Evolutionary conservation across 768 basidiomycete genomes (phyloP).

Genomic region (Tulasnella sp.): DNA sequence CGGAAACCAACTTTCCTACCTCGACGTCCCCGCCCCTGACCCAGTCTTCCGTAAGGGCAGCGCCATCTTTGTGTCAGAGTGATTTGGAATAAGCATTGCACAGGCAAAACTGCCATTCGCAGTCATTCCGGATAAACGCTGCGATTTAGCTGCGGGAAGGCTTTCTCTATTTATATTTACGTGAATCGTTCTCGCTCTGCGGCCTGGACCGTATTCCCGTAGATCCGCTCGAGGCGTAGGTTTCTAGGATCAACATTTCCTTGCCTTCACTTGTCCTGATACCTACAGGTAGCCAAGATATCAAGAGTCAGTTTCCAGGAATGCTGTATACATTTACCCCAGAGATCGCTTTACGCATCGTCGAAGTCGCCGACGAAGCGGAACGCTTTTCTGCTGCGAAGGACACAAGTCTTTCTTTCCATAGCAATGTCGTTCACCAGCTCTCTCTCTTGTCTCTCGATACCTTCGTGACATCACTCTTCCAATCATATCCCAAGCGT

Average conservation of each 20-base stretch:
- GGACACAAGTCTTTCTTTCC: background rate
- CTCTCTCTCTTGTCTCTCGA: slow-evolving; percentile 7
- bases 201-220: too few relatives aligned
- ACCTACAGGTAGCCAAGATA: background rate
- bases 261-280: background rate
- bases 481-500: background rate
- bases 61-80: background rate
- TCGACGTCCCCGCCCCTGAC: too few relatives aligned
- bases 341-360: background rate
- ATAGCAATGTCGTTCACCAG: background rate
- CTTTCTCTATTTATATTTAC: background rate
- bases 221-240: background rate
- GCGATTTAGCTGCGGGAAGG: background rate
- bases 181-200: too few relatives aligned
- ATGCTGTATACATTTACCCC: background rate
- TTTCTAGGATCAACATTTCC: background rate
- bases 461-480: background rate
- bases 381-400: background rate
- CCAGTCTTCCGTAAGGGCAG: too few relatives aligned
- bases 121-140: background rate
- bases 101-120: background rate
- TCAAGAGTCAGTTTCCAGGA: background rate
- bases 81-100: background rate
- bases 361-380: background rate
- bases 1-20: background rate